Conservation (phyloP, 164 flowering plant genomes). For the Kingdonia uniflora region DNA sequence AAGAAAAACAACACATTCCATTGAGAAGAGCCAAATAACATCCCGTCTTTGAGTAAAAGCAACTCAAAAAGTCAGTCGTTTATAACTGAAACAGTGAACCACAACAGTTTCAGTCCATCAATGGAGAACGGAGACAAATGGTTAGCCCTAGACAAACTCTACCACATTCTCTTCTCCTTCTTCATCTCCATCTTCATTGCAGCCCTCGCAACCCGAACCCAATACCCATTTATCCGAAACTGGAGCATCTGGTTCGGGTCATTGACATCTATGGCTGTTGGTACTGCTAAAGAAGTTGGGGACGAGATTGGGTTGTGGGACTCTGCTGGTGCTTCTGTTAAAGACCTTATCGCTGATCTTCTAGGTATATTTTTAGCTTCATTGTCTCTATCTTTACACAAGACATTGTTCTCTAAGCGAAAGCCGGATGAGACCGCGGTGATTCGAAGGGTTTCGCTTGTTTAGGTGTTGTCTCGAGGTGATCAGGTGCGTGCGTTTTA, state of each 20-base stretch:
- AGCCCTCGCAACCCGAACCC: slow-evolving; percentile 24
- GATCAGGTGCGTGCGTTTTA: too few species aligned
- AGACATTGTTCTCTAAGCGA: not conserved
- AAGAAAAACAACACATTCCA: too few species aligned
- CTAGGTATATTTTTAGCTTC: slow-evolving; percentile 50
- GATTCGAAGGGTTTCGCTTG: slow-evolving; percentile 25
- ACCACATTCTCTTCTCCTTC: slow-evolving; percentile 81
- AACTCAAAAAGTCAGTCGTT: too few species aligned
- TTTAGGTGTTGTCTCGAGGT: slow-evolving; percentile 17
- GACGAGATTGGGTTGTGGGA: slow-evolving; percentile 65
- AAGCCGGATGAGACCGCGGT: slow-evolving; percentile 11
- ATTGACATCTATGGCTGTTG: slow-evolving; percentile 46
- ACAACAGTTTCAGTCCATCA: too few species aligned
- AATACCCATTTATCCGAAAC: slow-evolving; percentile 43
- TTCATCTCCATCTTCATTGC: slow-evolving; percentile 39
- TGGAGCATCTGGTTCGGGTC: slow-evolving; percentile 46
- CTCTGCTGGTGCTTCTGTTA: slow-evolving; percentile 76
- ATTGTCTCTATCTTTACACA: not conserved
- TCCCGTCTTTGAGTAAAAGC: too few species aligned
- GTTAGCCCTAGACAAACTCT: slow-evolving; percentile 74
- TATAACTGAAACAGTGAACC: too few species aligned
- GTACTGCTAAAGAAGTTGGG: slow-evolving; percentile 82
- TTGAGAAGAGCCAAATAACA: too few species aligned
- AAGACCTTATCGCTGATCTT: slow-evolving; percentile 62
- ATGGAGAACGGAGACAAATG: slow-evolving; percentile 57